Conservation (phyloP, 163 green algal species). For the Chlorella variabilis region DNA sequence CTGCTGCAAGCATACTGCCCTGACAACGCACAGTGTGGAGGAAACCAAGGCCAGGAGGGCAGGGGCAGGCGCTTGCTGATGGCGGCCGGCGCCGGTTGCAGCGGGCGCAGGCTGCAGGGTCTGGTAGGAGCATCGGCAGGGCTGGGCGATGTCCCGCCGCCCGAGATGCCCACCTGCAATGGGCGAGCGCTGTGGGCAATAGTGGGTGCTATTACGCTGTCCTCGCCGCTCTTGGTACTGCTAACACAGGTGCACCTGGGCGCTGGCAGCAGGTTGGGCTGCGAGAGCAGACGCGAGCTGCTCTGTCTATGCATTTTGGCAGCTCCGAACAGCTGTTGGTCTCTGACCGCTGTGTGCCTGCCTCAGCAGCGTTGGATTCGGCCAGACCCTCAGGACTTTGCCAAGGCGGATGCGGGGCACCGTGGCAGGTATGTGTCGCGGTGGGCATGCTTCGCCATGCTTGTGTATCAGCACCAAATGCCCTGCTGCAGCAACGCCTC, state of each 20-base stretch:
- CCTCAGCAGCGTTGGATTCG: slow-evolving; percentile 4
- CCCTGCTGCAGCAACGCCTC: no score
- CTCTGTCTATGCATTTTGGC: no score
- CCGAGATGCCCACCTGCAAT: slow-evolving; percentile 12
- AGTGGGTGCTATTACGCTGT: slow-evolving; percentile 30
- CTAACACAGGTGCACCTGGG: slow-evolving; percentile 14
- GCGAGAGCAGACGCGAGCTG: no score
- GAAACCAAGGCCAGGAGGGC: not conserved
- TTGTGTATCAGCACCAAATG: not conserved
- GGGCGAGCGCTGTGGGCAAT: slow-evolving; percentile 36
- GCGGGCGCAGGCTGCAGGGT: not conserved
- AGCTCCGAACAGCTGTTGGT: no score
- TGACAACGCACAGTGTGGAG: slow-evolving; percentile 33
- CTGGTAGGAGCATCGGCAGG: not conserved
- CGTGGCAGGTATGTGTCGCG: not conserved
- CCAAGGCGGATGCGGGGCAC: not conserved
- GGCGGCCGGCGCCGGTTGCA: not conserved
- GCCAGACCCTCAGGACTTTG: not conserved
- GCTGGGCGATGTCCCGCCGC: no score
- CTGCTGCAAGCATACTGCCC: slow-evolving; percentile 65
- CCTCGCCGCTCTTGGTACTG: slow-evolving; percentile 35
- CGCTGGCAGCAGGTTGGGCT: not conserved
- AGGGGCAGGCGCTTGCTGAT: slow-evolving; percentile 4
- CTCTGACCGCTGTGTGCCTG: not conserved
- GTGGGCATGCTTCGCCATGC: not conserved